A percentile compares a stretch with the other conserved stretches of the same genome.
phyloP scores from a whole-genome alignment of 257 asterid species.

The Parsonsia alboflavescens region DNA sequence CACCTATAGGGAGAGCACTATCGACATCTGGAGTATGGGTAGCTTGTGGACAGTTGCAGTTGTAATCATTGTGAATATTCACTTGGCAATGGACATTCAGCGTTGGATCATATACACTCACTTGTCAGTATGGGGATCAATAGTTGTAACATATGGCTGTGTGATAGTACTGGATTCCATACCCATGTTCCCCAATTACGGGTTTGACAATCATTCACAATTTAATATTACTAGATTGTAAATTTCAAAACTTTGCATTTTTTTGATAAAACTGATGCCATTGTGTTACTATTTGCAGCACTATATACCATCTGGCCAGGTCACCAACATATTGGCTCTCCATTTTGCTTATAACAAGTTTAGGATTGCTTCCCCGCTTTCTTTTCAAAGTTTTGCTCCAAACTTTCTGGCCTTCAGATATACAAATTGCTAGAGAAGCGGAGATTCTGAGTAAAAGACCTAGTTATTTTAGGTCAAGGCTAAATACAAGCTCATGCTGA shows the following conservation, averaged over 20 bases:
- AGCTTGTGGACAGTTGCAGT: conserved; percentile 97
- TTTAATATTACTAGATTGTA: conserved; percentile 6
- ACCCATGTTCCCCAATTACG: conserved; percentile 67
- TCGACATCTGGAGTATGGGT: conserved; percentile 98
- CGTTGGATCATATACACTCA: conserved; percentile 86
- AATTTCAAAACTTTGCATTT: conserved; percentile 7
- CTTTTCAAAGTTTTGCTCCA: conserved; percentile 59
- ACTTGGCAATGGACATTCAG: conserved; percentile 91
- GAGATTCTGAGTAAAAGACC: conserved; percentile 59
- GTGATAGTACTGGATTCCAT: conserved; percentile 73
- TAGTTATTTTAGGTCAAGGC: conserved; percentile 37
- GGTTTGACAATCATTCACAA: conserved; percentile 45
- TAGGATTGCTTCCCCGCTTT: conserved; percentile 94
- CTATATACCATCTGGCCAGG: conserved; percentile 72
- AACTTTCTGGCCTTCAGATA: conserved; percentile 86
- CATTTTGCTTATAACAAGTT: conserved; percentile 61
- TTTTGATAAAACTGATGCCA: not conserved
- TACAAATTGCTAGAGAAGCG: conserved; percentile 93
- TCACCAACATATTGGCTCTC: conserved; percentile 85
- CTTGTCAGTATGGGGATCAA: conserved; percentile 88
- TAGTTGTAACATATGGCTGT: conserved; percentile 41
- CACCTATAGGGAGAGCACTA: conserved; percentile 63
- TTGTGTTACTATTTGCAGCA: conserved; percentile 48
- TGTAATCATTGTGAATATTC: conserved; percentile 78
- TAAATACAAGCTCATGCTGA: conserved; percentile 46